Percentiles rank a stretch among this genome's conserved stretches.
Conservation (phyloP, 352 stramenopile species). For the Thraustotheca clavata region DNA sequence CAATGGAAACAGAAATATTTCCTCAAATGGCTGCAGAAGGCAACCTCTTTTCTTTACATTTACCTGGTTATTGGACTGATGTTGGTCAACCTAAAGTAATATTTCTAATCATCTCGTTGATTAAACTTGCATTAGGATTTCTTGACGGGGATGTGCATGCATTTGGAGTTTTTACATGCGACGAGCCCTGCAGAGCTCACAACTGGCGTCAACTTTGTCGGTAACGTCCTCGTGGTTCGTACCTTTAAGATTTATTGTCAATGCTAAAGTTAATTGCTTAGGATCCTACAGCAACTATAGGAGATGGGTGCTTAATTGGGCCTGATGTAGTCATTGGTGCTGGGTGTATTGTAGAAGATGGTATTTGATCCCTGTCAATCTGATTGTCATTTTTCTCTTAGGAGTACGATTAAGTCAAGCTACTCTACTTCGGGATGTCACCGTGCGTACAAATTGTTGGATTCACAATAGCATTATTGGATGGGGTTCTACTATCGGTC, state of each 20-base stretch:
- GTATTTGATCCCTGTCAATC: conserved; percentile 25
- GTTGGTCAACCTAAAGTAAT: conserved; percentile 78
- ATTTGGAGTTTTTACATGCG: conserved; percentile 63
- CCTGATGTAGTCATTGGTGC: conserved; percentile 80
- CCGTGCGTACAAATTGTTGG: conserved; percentile 70
- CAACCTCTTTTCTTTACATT: conserved; percentile 76
- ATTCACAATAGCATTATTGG: conserved; percentile 86
- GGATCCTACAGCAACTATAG: conserved; percentile 67
- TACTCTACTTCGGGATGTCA: conserved; percentile 68
- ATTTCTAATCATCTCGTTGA: neutral
- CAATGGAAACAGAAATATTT: conserved; percentile 88
- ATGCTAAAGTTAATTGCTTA: conserved; percentile 15
- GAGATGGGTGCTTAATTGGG: conserved; percentile 68
- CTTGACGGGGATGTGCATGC: conserved; percentile 76
- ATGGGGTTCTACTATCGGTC: conserved; percentile 79
- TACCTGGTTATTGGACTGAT: conserved; percentile 88
- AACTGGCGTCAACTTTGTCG: conserved; percentile 60
- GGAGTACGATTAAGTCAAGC: conserved; percentile 75
- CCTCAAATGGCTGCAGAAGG: conserved; percentile 83
- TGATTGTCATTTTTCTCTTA: conserved; percentile 14
- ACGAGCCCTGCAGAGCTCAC: conserved; percentile 40
- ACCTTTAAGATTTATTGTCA: neutral
- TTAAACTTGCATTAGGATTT: conserved; percentile 40
- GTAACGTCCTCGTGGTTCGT: conserved; percentile 73
- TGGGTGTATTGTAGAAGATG: conserved; percentile 77